A percentile compares a stretch with the other conserved stretches of the same genome.
Evolutionary conservation across 179 eudicot species (phyloP).

Genomic region (Pouteria campechiana): DNA sequence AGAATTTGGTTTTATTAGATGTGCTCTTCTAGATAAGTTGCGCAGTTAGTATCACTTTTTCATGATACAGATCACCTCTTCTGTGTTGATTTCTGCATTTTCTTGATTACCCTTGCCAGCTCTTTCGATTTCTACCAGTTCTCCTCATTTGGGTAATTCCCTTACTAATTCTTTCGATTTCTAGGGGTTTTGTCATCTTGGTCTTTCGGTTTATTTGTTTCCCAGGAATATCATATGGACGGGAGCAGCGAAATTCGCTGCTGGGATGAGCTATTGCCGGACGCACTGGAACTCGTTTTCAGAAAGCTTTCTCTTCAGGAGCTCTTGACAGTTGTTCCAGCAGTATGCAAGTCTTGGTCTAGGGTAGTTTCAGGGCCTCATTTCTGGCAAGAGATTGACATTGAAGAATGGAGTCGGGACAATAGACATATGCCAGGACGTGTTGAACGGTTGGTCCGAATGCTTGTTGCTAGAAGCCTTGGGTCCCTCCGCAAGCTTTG

Average conservation of each 20-base stretch:
- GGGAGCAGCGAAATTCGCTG: slow-evolving; percentile 17
- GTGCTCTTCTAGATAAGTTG: too few relatives aligned
- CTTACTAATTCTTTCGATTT: too few relatives aligned
- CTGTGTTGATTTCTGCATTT: too few relatives aligned
- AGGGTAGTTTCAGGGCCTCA: slow-evolving; percentile 55
- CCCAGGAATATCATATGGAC: slow-evolving; percentile 26
- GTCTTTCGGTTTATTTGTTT: too few relatives aligned
- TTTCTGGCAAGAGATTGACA: slow-evolving; percentile 80
- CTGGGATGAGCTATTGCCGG: slow-evolving; percentile 66
- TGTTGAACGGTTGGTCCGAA: slow-evolving; percentile 52
- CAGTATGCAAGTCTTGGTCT: slow-evolving; percentile 71
- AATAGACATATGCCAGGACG: slow-evolving; percentile 32
- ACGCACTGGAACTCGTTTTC: slow-evolving; percentile 62
- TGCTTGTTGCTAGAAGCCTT: slow-evolving; percentile 45
- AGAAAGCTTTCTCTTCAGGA: slow-evolving; percentile 53
- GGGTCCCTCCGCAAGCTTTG: slow-evolving; percentile 49
- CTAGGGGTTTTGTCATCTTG: too few relatives aligned
- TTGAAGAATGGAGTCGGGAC: slow-evolving; percentile 62
- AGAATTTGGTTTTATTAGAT: too few relatives aligned
- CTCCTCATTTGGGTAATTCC: too few relatives aligned
- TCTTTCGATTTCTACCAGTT: too few relatives aligned
- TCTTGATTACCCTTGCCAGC: too few relatives aligned
- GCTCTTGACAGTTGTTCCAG: slow-evolving; percentile 43
- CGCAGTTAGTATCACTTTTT: too few relatives aligned
- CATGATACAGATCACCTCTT: too few relatives aligned